Percentiles rank a stretch among this genome's conserved stretches.
phyloP scores from a whole-genome alignment of 805 yeast genomes.

The Sungouiozyma intestinalis region DNA sequence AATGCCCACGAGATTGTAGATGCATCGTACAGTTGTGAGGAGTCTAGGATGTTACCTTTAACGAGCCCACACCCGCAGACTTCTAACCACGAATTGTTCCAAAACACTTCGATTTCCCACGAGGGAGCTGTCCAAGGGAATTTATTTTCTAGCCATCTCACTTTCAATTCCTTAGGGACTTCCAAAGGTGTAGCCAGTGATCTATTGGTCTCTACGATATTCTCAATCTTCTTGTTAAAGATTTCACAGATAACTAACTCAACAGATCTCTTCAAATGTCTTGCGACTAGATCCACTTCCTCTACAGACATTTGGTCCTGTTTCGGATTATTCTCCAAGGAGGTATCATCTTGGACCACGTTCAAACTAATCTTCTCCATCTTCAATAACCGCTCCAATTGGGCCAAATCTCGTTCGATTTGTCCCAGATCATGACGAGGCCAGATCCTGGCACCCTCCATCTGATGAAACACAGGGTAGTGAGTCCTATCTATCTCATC shows the following conservation, averaged over 20 bases:
- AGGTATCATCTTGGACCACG: slow-evolving; percentile 64
- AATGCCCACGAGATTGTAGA: slow-evolving; percentile 91
- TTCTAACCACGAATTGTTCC: slow-evolving; percentile 98
- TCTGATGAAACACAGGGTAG: slow-evolving; percentile 94
- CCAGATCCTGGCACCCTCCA: slow-evolving; percentile 96
- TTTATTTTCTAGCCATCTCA: slow-evolving; percentile 90
- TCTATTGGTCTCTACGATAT: slow-evolving; percentile 26
- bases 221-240: slow-evolving; percentile 38
- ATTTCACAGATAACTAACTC: slow-evolving; percentile 77
- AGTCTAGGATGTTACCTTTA: slow-evolving; percentile 61
- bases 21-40: slow-evolving; percentile 49
- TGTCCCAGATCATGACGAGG: slow-evolving; percentile 36
- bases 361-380: slow-evolving; percentile 34
- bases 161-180: slow-evolving; percentile 47
- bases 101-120: slow-evolving; percentile 97
- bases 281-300: slow-evolving; percentile 59
- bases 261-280: slow-evolving; percentile 76
- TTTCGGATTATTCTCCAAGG: slow-evolving; percentile 59
- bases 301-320: slow-evolving; percentile 63
- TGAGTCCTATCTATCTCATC: slow-evolving; percentile 95
- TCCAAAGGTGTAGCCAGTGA: slow-evolving; percentile 39
- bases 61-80: slow-evolving; percentile 95
- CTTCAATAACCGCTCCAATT: slow-evolving; percentile 41
- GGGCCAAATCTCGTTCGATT: slow-evolving; percentile 47
- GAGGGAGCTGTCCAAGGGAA: slow-evolving; percentile 99